Evolutionary conservation across 192 early-diverging fungal species (phyloP).

Genomic region (Mortierella hygrophila): DNA sequence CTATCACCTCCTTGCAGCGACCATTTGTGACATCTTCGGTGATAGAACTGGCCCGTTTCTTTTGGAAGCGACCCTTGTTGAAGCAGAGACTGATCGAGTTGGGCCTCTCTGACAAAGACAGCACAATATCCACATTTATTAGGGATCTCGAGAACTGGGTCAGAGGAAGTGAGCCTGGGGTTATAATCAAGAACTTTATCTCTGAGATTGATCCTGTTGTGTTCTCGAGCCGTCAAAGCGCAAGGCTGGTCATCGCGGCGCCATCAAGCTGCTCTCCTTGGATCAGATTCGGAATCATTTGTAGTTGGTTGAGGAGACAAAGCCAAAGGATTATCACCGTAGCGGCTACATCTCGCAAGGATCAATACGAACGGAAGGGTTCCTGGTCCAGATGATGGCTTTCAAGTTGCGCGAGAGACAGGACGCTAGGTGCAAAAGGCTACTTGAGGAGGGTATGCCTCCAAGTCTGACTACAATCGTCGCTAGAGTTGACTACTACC

Average conservation of each 20-base stretch:
- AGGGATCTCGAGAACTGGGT: neutral
- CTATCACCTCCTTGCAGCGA: slow-evolving; percentile 21
- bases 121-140: neutral
- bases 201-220: slow-evolving; percentile 12
- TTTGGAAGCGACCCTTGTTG: slow-evolving; percentile 6
- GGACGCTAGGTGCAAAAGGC: neutral
- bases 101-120: neutral
- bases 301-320: neutral
- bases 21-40: slow-evolving; percentile 23
- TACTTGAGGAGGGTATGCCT: slow-evolving; percentile 8
- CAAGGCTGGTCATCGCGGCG: slow-evolving; percentile 11
- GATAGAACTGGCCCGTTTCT: slow-evolving; percentile 16
- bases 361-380: slow-evolving; percentile 12
- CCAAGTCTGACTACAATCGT: slow-evolving; percentile 18
- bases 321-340: neutral
- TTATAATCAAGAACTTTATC: neutral
- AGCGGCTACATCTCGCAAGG: neutral
- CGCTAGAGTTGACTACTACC: neutral
- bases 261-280: slow-evolving; percentile 7
- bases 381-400: neutral
- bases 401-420: slow-evolving; percentile 19
- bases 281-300: neutral
- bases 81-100: slow-evolving; percentile 12
- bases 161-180: neutral
- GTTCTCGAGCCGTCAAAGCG: slow-evolving; percentile 5